Evolutionary conservation across 306 rosid species (phyloP).

Genomic region (Trifolium repens): DNA sequence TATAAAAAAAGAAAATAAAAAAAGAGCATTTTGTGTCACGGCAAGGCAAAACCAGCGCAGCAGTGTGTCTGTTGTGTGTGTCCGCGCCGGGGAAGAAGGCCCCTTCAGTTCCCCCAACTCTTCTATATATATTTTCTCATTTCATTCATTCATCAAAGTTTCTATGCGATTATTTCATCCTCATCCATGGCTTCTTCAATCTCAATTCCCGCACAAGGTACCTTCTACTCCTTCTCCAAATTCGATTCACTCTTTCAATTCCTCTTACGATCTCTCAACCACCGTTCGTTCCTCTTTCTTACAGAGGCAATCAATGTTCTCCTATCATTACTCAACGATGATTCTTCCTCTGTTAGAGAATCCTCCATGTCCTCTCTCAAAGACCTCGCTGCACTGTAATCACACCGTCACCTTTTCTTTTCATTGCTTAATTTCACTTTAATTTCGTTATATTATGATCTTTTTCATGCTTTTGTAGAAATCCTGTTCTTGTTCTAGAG

Average conservation of each 20-base stretch:
- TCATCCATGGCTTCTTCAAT: conserved; percentile 69
- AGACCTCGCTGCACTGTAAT: conserved; percentile 75
- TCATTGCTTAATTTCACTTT: conserved; percentile 12
- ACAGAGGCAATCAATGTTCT: conserved; percentile 93
- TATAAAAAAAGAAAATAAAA: not conserved
- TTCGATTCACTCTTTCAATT: not conserved
- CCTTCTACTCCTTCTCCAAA: conserved; percentile 19
- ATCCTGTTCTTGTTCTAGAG: conserved; percentile 81
- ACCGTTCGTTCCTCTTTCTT: not conserved
- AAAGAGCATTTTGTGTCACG: not conserved
- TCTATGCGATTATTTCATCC: not conserved
- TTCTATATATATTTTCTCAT: not conserved
- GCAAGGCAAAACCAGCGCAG: conserved; percentile 42
- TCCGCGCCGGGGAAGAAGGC: conserved; percentile 12
- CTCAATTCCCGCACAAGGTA: conserved; percentile 81
- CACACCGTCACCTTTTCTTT: not conserved
- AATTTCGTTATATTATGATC: not conserved
- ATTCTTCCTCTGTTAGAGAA: conserved; percentile 72
- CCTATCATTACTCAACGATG: conserved; percentile 80
- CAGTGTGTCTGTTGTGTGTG: conserved; percentile 13
- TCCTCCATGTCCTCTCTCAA: conserved; percentile 86
- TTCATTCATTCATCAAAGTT: not conserved
- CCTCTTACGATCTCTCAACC: conserved; percentile 41
- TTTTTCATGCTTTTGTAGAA: conserved; percentile 46
- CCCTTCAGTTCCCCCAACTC: not conserved